Conservation (phyloP, 176 grass and related monocot genomes). For the Poa pratensis region DNA sequence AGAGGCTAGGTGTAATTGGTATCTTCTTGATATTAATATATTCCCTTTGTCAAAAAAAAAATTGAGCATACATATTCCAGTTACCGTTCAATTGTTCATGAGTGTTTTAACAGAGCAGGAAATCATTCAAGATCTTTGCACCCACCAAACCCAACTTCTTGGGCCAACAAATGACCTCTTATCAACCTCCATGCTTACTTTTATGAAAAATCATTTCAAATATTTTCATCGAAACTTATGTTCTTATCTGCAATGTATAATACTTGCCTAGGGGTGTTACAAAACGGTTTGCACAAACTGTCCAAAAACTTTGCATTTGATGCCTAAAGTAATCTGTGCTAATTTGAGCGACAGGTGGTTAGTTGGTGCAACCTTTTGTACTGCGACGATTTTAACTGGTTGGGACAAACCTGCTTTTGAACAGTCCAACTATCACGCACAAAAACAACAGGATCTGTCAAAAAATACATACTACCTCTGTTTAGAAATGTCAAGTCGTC, state of each 20-base stretch:
- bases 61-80: constrained; percentile 5
- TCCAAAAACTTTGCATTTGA: neutral
- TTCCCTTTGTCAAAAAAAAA: too few relatives aligned
- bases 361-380: constrained; percentile 1
- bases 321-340: neutral
- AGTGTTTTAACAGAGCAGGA: constrained; percentile 32
- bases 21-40: too few relatives aligned
- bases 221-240: constrained; percentile 1
- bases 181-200: constrained; percentile 20
- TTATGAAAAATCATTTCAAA: constrained; percentile 37
- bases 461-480: constrained; percentile 7
- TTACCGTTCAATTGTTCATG: neutral
- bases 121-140: constrained; percentile 33
- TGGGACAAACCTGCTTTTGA: neutral
- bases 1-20: too few relatives aligned
- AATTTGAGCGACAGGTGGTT: constrained; percentile 5
- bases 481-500: neutral
- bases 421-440: neutral
- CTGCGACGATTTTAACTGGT: neutral
- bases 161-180: constrained; percentile 26
- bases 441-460: neutral
- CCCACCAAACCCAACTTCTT: constrained; percentile 38
- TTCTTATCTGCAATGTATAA: neutral
- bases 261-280: neutral
- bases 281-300: neutral